Conservation (phyloP, 306 rosid species). For the Canavalia gladiata region DNA sequence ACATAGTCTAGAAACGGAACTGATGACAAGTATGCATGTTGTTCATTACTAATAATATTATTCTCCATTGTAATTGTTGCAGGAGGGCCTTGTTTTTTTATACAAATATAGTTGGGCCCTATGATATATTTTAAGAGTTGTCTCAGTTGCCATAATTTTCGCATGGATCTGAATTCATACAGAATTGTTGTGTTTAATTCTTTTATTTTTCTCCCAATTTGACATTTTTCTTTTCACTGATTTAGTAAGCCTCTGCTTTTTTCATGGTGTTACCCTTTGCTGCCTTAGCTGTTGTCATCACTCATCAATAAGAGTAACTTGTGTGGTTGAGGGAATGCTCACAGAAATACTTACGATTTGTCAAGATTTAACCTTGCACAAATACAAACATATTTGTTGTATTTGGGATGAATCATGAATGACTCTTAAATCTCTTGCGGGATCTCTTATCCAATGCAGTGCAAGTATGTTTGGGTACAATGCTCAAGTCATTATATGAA, state of each 20-base stretch:
- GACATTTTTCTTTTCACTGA: not conserved
- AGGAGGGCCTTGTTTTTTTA: conserved; percentile 17
- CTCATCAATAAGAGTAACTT: not conserved
- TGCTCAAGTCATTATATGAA: too few species aligned
- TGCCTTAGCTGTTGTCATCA: not conserved
- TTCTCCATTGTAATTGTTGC: conserved; percentile 52
- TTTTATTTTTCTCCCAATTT: not conserved
- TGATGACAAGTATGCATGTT: conserved; percentile 47
- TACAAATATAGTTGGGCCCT: conserved; percentile 32
- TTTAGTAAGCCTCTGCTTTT: not conserved
- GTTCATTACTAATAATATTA: conserved; percentile 49
- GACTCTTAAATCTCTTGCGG: too few species aligned
- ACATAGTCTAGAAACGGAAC: conserved; percentile 48
- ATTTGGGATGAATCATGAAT: too few species aligned
- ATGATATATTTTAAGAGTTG: conserved; percentile 27
- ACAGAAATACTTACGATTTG: too few species aligned
- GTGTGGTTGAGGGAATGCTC: not conserved
- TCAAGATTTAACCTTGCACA: too few species aligned
- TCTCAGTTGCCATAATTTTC: conserved; percentile 10
- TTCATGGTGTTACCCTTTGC: not conserved
- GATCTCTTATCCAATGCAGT: too few species aligned
- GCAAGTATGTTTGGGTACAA: too few species aligned
- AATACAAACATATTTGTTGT: too few species aligned
- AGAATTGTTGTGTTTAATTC: not conserved
- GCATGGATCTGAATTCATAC: not conserved